Percentiles rank a stretch among this genome's conserved stretches.
phyloP scores from a whole-genome alignment of 2,329 filamentous ascomycete genomes.

The Fusarium sambucinum region DNA sequence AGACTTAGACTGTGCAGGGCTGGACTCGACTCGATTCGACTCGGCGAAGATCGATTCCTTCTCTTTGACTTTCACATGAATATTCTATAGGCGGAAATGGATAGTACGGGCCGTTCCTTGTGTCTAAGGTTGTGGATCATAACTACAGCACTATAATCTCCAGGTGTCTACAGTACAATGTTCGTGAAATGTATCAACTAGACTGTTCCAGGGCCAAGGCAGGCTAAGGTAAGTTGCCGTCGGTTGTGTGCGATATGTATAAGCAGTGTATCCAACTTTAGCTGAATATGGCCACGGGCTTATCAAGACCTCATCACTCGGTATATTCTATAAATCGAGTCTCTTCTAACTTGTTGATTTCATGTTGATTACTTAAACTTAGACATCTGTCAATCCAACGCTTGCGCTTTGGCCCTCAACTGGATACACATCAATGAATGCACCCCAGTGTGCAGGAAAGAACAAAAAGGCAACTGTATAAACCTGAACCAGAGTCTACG shows the following conservation, averaged over 20 bases:
- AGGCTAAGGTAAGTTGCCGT: slow-evolving; percentile 3
- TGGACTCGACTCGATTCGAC: slow-evolving; percentile 14
- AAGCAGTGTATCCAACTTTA: background rate
- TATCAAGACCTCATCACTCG: background rate
- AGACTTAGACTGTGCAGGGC: slow-evolving; percentile 8
- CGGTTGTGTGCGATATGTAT: background rate
- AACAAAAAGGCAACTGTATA: slow-evolving; percentile 23
- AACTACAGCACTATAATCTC: background rate
- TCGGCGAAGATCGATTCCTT: slow-evolving; percentile 1
- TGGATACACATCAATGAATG: slow-evolving; percentile 3
- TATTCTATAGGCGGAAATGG: slow-evolving; percentile 14
- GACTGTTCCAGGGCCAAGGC: background rate
- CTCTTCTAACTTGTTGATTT: slow-evolving; percentile 2
- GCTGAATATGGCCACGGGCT: background rate
- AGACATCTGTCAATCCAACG: slow-evolving; percentile 1
- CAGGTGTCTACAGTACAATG: slow-evolving; percentile 5
- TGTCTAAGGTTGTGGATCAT: slow-evolving; percentile 23
- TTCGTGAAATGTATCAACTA: slow-evolving; percentile 2
- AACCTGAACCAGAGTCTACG: slow-evolving; percentile 3
- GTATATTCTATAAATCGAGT: slow-evolving; percentile 7
- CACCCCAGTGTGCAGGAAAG: background rate
- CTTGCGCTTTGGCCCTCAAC: slow-evolving; percentile 20
- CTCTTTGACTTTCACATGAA: slow-evolving; percentile 24
- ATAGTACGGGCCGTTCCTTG: slow-evolving; percentile 36
- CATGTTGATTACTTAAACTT: slow-evolving; percentile 18